phyloP scores from a whole-genome alignment of 345 rosid genomes.

The Citropsis articulata region DNA sequence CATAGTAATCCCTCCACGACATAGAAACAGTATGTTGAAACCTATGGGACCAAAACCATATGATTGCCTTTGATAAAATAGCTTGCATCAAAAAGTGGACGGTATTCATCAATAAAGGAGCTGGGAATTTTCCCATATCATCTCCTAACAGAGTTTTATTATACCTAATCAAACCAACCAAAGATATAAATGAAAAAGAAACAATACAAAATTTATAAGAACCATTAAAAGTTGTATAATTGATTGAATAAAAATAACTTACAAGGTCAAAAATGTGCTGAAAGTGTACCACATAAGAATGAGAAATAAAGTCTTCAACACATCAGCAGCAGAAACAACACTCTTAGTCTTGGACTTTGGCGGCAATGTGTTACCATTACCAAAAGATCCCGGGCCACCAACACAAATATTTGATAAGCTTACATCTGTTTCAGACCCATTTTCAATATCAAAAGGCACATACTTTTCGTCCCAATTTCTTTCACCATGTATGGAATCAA shows the following conservation, averaged over 20 bases:
- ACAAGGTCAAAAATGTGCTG: constrained; percentile 99
- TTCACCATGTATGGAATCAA: constrained; percentile 27
- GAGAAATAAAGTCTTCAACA: constrained; percentile 85
- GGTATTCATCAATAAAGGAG: constrained; percentile 95
- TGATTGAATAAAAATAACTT: constrained; percentile 37
- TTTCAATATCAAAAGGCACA: constrained; percentile 61
- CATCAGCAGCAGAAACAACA: constrained; percentile 59
- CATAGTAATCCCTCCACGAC: constrained; percentile 82
- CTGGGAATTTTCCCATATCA: constrained; percentile 93
- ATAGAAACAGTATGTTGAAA: constrained; percentile 58
- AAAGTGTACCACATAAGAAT: constrained; percentile 98
- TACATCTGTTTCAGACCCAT: constrained; percentile 36
- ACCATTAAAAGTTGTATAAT: background rate
- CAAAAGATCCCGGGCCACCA: constrained; percentile 30
- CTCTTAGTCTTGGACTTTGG: constrained; percentile 34
- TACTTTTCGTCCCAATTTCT: constrained; percentile 35
- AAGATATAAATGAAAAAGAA: background rate
- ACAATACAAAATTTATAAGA: background rate
- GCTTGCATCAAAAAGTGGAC: constrained; percentile 95
- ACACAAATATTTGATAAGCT: constrained; percentile 30
- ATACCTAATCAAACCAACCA: constrained; percentile 48
- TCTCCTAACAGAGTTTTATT: constrained; percentile 96
- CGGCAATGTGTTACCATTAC: constrained; percentile 29
- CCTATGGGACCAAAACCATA: constrained; percentile 84
- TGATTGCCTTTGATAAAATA: constrained; percentile 65